These are phyloP conservation scores for Dioszegia crocea DNA, from an alignment of 768 basidiomycete species.

Conservation along the genomic window DNA sequence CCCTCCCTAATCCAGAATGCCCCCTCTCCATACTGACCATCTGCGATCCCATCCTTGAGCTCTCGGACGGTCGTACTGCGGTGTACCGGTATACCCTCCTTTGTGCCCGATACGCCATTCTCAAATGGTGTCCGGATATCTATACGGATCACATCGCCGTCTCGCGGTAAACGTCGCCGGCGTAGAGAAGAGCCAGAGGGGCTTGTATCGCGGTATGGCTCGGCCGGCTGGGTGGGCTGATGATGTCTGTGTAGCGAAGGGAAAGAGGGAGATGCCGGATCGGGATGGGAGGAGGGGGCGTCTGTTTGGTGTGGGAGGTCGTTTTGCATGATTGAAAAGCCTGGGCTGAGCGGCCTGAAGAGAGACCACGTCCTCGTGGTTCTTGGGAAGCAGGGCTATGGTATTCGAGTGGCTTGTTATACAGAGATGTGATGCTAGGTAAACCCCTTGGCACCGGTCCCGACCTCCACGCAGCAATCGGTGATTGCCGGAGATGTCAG, in stretches of 20 bases:
- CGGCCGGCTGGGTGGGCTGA: conserved; percentile 18
- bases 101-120: conserved; percentile 23
- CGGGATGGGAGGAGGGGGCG: conserved; percentile 5
- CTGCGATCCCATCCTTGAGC: conserved; percentile 29
- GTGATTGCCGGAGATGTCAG: no score
- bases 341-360: no score
- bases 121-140: conserved; percentile 27
- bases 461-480: no score
- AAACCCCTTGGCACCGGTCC: no score
- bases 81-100: conserved; percentile 20
- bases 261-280: conserved; percentile 24
- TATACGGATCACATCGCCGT: conserved; percentile 15
- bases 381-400: no score
- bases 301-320: conserved; percentile 4
- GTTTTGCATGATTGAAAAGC: conserved; percentile 6
- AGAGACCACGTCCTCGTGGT: no score
- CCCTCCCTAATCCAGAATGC: conserved; percentile 30
- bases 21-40: conserved; percentile 22
- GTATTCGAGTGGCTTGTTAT: no score
- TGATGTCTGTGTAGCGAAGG: conserved; percentile 20
- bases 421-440: no score
- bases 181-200: conserved; percentile 8
- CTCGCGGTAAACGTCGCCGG: background rate
- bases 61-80: conserved; percentile 9
- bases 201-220: conserved; percentile 10